Base-by-base conservation (phyloP, 1,284 basidiomycete species). In the Afroboletus lepidellus region DNA sequence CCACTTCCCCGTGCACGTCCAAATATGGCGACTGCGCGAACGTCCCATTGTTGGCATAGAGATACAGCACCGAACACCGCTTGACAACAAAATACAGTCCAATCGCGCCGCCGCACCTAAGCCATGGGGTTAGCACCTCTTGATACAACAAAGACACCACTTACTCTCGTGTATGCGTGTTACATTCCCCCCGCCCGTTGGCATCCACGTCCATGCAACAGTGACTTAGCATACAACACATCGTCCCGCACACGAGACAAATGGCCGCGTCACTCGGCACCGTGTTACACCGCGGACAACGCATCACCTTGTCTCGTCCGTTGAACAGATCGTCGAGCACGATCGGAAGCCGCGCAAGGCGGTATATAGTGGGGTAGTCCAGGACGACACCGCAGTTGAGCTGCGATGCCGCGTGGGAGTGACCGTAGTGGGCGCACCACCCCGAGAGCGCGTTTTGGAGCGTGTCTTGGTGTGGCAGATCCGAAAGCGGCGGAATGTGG, bases 71-170 rank as follows among this genome's bases (percentile, higher is more conserved):
- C n/a, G 89, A 84, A 71, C 95, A 98, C 42, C 92, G 84, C 68
- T 96, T 95, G 60, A 98, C 85, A 51, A 96, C 82, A 70, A 97
- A 95, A 71, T 89, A 99, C 51, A 95, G 72, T 8, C 95, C 97
- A 32, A 93, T 78, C 0, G 86, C 84, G 3, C 94, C 94, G 8
- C 92, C 92, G 61, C 96, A 99, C 56, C 94, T 97, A 27, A 11
- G 21, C 11, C 16, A 15, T n/a, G 6, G 20, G 9, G 4, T 7
- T 16, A 6, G 41, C 29, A 4, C 15, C 29, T 9, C 29, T 5
- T 13, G 25, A 11, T 13, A 13, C 29, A 4, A 3, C 29, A 5
- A 13, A 5, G 29, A 5, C 2, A 13, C 27, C 2, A 84, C 93
- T 71, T 69, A 97, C 91, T 92, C 88, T 78, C 93, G 80, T 59